Base-by-base conservation (phyloP, 805 yeast species). In the Kazachstania viticola region DNA sequence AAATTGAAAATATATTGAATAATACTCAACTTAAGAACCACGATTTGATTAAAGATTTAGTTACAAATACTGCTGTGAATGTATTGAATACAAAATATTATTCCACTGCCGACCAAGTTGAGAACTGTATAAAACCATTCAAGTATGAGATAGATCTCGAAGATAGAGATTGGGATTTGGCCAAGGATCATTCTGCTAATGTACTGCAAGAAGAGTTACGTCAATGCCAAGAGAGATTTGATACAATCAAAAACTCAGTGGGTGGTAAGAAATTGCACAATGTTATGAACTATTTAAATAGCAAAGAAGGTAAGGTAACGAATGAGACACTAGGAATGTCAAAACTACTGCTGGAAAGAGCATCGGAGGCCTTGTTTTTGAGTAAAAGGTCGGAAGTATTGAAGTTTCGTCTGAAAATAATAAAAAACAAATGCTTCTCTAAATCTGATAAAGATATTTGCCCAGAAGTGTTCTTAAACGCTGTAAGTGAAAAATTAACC, bases 91-190 rank as follows among this genome's bases (percentile, higher is more conserved):
- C 80, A 17, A 74, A 88, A 41, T 91, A 71, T 52, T 82, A 76
- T 41, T 78, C 94, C 1, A 88, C 98, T 0, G 94, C 98, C 0
- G 99, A 93, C 54, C 99, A 91, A 55, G 97, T 91, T 5, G 99
- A 91, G 49, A 91, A 93, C 56, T 87, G 97, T 60, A 88, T 91
- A 48, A 91, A 91, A 54, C 99, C 99, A 2, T 91, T 79, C 62
- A 91, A 91, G 60, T 91, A 88, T 54, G 99, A 91, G 50, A 87
- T 91, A 37, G 99, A 91, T 49, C 73, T 91, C 30, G 97, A 91
- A 51, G 94, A 87, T 45, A 67, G 95, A 25, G 99, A 91, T 54
- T 91, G 99, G 99, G 60, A 63, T 19, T 51, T 69, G 6, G 77
- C 95, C 24, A 73, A 82, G 37, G 93, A 81, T 21, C 93, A 81